These are phyloP conservation scores for Cryptosporidium sp. DNA, from an alignment of 169 alveolate species.

Conservation along the genomic window DNA sequence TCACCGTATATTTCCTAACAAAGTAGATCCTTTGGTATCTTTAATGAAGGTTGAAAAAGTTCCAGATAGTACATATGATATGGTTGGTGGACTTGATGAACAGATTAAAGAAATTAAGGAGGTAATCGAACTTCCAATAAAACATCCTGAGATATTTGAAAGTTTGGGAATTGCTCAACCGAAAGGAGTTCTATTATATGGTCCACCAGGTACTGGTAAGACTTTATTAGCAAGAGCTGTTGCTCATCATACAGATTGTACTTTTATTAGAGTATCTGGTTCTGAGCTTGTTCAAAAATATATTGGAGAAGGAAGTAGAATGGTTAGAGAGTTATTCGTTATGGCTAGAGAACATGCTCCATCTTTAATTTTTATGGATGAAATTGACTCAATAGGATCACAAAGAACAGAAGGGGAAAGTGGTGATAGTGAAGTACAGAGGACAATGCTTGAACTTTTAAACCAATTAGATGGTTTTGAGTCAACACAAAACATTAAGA, in stretches of 20 bases:
- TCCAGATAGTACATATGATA: conserved; percentile 98
- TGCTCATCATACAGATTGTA: conserved; percentile 99
- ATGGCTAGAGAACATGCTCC: conserved; percentile 98
- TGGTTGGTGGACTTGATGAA: conserved; percentile 99
- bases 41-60: conserved; percentile 99
- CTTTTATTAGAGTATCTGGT: conserved; percentile 99
- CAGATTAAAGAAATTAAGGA: conserved; percentile 99
- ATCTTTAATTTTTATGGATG: conserved; percentile 98
- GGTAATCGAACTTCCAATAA: conserved; percentile 99
- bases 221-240: conserved; percentile 99
- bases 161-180: conserved; percentile 98
- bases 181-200: conserved; percentile 92
- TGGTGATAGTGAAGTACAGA: conserved; percentile 95
- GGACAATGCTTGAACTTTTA: conserved; percentile 82
- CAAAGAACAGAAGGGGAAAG: conserved; percentile 91
- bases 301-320: conserved; percentile 99
- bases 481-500: conserved; percentile 86
- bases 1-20: conserved; percentile 95
- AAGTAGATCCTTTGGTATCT: conserved; percentile 98
- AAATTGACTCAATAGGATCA: conserved; percentile 96
- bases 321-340: conserved; percentile 97
- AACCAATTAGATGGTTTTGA: conserved; percentile 91
- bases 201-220: conserved; percentile 93
- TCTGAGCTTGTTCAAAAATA: conserved; percentile 98
- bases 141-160: conserved; percentile 99